These are phyloP conservation scores for Mesembryanthemum crystallinum DNA, from an alignment of 148 eudicot species.

Conservation along the genomic window DNA sequence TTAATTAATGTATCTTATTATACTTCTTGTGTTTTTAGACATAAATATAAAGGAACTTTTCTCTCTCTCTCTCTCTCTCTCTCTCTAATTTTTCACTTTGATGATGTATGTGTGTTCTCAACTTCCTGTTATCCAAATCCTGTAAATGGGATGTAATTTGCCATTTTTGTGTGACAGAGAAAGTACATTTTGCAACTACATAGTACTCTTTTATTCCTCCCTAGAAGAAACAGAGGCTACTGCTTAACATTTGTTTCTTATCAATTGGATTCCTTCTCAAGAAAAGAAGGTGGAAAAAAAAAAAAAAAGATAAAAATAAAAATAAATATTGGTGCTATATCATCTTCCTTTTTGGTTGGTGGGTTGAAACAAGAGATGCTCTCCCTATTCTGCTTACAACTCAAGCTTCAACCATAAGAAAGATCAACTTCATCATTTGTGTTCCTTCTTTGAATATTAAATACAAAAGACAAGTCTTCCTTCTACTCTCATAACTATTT, in stretches of 20 bases:
- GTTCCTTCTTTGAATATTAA: no score
- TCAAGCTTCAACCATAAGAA: constrained; percentile 14
- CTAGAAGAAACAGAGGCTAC: constrained; percentile 13
- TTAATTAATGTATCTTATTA: constrained; percentile 30
- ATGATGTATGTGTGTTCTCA: neutral
- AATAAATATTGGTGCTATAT: neutral
- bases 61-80: neutral
- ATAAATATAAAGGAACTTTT: constrained; percentile 16
- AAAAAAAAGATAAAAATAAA: no score
- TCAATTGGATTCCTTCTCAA: neutral
- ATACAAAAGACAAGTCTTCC: neutral
- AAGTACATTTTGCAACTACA: constrained; percentile 22
- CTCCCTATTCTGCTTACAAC: neutral
- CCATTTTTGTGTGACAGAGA: constrained; percentile 20
- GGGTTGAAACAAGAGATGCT: constrained; percentile 18
- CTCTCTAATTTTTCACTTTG: no score
- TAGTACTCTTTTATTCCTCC: constrained; percentile 15
- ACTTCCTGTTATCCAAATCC: neutral
- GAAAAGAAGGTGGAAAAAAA: neutral
- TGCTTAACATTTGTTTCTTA: constrained; percentile 14
- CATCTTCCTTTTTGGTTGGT: constrained; percentile 14
- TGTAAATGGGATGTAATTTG: neutral
- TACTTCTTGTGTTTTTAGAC: constrained; percentile 18
- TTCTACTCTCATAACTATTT: no score
- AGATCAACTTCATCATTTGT: constrained; percentile 1